Evolutionary conservation across 768 basidiomycete species (phyloP).

Genomic region (Mycena kentingensis): DNA sequence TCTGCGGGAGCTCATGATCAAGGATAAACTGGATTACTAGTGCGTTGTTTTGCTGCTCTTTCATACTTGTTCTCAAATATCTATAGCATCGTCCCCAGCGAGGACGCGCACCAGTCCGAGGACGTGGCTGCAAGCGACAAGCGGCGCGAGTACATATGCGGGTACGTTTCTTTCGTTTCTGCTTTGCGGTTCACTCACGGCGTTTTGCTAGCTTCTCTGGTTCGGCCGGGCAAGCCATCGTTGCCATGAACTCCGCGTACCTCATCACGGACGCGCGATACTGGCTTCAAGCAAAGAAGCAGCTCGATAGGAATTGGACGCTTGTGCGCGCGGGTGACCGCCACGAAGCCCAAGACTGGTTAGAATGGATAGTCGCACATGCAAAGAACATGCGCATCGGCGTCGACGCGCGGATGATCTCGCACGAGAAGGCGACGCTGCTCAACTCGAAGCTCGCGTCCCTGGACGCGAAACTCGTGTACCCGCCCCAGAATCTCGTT

Average conservation of each 20-base stretch:
- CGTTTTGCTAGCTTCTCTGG: constrained; percentile 55
- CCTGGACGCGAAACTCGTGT: constrained; percentile 67
- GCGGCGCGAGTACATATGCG: constrained; percentile 75
- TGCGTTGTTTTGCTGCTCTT: constrained; percentile 40
- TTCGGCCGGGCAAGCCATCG: constrained; percentile 69
- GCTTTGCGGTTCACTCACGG: constrained; percentile 28
- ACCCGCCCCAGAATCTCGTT: constrained; percentile 81
- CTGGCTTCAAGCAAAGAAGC: constrained; percentile 73
- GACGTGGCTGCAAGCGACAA: constrained; percentile 78
- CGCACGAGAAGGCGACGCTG: constrained; percentile 66
- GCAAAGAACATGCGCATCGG: constrained; percentile 61
- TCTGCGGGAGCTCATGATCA: constrained; percentile 64
- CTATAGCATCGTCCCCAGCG: constrained; percentile 68
- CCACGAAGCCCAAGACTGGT: constrained; percentile 69
- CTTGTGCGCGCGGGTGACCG: constrained; percentile 57
- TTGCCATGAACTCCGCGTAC: constrained; percentile 68
- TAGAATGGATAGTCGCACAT: constrained; percentile 72
- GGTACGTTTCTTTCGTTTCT: constrained; percentile 39
- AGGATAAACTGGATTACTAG: constrained; percentile 76
- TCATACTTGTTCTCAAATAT: constrained; percentile 1
- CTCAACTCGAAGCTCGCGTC: constrained; percentile 57
- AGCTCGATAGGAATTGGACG: constrained; percentile 76
- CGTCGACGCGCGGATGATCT: constrained; percentile 82
- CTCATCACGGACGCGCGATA: constrained; percentile 81
- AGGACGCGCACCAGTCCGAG: constrained; percentile 84